A percentile compares a stretch with the other conserved stretches of the same genome.
Evolutionary conservation across 2,329 filamentous ascomycete species (phyloP).

Genomic region (Cordyceps militaris): DNA sequence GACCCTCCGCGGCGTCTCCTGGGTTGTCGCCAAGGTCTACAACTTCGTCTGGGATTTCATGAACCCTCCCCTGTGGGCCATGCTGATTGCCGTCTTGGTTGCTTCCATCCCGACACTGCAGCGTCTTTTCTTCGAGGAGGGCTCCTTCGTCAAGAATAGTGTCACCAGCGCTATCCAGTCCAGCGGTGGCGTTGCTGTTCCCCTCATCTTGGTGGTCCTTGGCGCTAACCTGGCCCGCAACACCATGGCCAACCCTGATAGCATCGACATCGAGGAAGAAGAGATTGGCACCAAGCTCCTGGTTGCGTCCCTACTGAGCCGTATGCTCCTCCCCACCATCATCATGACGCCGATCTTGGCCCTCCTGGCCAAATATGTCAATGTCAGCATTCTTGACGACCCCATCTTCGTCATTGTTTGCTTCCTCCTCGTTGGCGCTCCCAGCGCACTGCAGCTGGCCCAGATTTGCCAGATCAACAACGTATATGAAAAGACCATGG

Average conservation of each 20-base stretch:
- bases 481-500: slow-evolving; percentile 93
- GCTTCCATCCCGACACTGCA: slow-evolving; percentile 82
- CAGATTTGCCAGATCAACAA: slow-evolving; percentile 99
- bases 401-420: slow-evolving; percentile 98
- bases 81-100: slow-evolving; percentile 84
- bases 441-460: slow-evolving; percentile 85
- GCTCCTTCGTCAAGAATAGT: slow-evolving; percentile 86
- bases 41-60: slow-evolving; percentile 83
- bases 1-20: slow-evolving; percentile 24
- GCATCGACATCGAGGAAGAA: slow-evolving; percentile 63
- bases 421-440: slow-evolving; percentile 90
- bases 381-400: slow-evolving; percentile 90
- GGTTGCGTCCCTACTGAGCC: slow-evolving; percentile 74
- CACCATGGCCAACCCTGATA: slow-evolving; percentile 63
- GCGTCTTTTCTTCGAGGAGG: slow-evolving; percentile 76
- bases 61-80: slow-evolving; percentile 97
- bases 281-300: slow-evolving; percentile 67
- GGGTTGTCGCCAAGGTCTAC: slow-evolving; percentile 40
- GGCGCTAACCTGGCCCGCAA: slow-evolving; percentile 92
- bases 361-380: slow-evolving; percentile 79
- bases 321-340: slow-evolving; percentile 86
- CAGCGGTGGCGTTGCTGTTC: slow-evolving; percentile 85
- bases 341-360: slow-evolving; percentile 91
- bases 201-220: slow-evolving; percentile 88
- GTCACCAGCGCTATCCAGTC: slow-evolving; percentile 82